Evolutionary conservation across 805 yeast genomes (phyloP).

Genomic region (Sporopachydermia lactativora): DNA sequence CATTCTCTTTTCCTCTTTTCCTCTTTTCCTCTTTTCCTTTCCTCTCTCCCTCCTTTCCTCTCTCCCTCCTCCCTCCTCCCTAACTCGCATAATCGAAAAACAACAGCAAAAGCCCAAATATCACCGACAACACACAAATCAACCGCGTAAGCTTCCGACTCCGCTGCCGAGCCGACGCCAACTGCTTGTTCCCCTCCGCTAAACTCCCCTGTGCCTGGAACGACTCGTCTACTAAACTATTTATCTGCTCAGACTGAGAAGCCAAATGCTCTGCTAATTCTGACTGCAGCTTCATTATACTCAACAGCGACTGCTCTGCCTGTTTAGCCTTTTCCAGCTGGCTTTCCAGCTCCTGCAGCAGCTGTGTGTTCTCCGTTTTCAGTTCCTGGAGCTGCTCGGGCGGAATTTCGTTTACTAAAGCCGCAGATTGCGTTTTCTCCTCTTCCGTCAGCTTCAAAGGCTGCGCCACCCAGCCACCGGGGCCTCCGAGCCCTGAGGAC

Average conservation of each 20-base stretch:
- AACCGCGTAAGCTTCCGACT: not conserved
- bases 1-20: too few species aligned
- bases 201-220: conserved; percentile 1
- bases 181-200: not conserved
- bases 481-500: not conserved
- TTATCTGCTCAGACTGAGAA: not conserved
- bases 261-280: not conserved
- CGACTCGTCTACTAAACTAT: not conserved
- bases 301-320: not conserved
- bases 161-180: not conserved
- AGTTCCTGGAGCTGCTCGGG: not conserved
- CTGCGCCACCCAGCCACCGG: not conserved
- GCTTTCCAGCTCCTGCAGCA: not conserved
- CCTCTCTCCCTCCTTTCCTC: too few species aligned
- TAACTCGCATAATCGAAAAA: not conserved
- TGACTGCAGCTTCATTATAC: not conserved
- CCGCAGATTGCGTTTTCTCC: not conserved
- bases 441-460: not conserved
- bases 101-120: conserved; percentile 17
- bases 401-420: not conserved
- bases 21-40: too few species aligned
- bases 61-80: too few species aligned
- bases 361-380: not conserved
- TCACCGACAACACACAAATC: not conserved
- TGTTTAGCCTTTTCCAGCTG: not conserved